These are phyloP conservation scores for Trichoderma brevicompactum DNA, from an alignment of 2,329 filamentous ascomycete species.

Conservation along the genomic window DNA sequence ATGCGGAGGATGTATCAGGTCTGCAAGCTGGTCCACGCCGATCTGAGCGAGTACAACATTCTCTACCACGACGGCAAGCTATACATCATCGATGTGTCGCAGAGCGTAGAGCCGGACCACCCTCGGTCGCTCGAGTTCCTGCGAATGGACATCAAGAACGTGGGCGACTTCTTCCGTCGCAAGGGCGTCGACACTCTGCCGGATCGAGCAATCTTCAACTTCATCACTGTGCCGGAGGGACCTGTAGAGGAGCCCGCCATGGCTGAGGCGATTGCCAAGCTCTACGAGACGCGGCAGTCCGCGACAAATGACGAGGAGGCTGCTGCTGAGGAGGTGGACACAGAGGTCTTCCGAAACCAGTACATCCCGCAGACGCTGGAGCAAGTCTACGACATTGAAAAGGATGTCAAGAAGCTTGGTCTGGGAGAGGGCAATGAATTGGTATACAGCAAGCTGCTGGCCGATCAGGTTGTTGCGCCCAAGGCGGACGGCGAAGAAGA, in stretches of 20 bases:
- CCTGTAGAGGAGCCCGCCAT: constrained; percentile 66
- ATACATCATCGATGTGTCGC: constrained; percentile 96
- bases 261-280: constrained; percentile 63
- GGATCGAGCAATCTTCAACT: constrained; percentile 82
- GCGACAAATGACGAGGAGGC: constrained; percentile 56
- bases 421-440: constrained; percentile 76
- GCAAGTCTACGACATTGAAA: constrained; percentile 94
- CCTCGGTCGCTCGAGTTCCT: constrained; percentile 90
- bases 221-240: constrained; percentile 70
- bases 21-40: constrained; percentile 90
- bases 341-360: constrained; percentile 91
- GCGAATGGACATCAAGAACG: constrained; percentile 98
- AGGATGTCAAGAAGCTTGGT: constrained; percentile 78
- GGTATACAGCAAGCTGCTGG: constrained; percentile 83
- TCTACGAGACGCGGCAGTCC: constrained; percentile 63
- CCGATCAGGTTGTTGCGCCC: constrained; percentile 61
- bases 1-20: constrained; percentile 94
- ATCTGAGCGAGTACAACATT: constrained; percentile 98
- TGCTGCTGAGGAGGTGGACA: constrained; percentile 74
- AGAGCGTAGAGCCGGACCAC: constrained; percentile 96
- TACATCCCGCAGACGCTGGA: constrained; percentile 96
- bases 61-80: constrained; percentile 82
- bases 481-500: constrained; percentile 46
- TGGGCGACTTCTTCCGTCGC: constrained; percentile 87
- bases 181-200: constrained; percentile 81